A percentile compares a stretch with the other conserved stretches of the same genome.
These are phyloP conservation scores for Clonostachys solani DNA, from an alignment of 2,329 filamentous ascomycete species.

Conservation along the genomic window DNA sequence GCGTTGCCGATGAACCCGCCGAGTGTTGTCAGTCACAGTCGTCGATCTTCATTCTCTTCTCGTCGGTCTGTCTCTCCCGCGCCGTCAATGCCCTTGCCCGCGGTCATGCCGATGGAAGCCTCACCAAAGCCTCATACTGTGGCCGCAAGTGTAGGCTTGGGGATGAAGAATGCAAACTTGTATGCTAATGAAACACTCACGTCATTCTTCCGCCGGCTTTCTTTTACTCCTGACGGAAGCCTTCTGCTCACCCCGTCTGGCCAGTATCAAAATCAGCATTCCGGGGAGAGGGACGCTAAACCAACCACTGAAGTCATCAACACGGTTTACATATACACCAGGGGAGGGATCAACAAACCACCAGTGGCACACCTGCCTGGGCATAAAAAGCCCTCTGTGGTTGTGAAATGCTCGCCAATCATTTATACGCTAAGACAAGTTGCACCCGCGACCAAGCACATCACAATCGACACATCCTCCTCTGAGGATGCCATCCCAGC, in stretches of 20 bases:
- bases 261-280: constrained; percentile 83
- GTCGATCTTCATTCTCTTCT: constrained; percentile 88
- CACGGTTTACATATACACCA: constrained; percentile 96
- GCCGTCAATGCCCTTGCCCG: constrained; percentile 87
- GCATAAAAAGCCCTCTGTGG: constrained; percentile 97
- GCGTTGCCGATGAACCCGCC: constrained; percentile 96
- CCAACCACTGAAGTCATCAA: constrained; percentile 84
- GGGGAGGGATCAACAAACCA: constrained; percentile 93
- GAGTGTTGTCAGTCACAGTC: constrained; percentile 80
- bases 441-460: constrained; percentile 71
- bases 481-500: constrained; percentile 78
- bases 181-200: constrained; percentile 97
- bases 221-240: constrained; percentile 93
- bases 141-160: constrained; percentile 47
- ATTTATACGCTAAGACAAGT: constrained; percentile 76
- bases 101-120: constrained; percentile 89
- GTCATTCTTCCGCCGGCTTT: constrained; percentile 90
- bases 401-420: constrained; percentile 88
- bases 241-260: constrained; percentile 91
- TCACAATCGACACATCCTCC: constrained; percentile 92
- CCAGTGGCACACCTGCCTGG: constrained; percentile 92
- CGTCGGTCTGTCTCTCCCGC: constrained; percentile 89
- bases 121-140: constrained; percentile 73
- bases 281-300: constrained; percentile 62
- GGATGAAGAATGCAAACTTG: constrained; percentile 79